Evolutionary conservation across 140 eudicot species (phyloP).

Genomic region (Ambrosia hybrid): DNA sequence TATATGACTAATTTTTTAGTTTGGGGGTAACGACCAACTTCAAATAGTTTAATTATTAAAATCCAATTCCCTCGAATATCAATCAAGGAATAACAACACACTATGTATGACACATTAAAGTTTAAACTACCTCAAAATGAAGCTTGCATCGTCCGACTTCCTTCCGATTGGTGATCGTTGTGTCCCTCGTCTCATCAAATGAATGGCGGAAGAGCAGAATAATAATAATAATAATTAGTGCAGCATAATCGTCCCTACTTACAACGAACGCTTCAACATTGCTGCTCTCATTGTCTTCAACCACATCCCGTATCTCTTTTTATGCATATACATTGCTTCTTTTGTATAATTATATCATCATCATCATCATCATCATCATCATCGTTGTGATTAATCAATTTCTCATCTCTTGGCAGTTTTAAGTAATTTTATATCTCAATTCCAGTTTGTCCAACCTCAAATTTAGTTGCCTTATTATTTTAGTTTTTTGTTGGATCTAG

Average conservation of each 20-base stretch:
- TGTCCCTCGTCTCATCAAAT: neutral
- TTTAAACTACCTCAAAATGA: too few species aligned
- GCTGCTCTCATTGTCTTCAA: conserved; percentile 90
- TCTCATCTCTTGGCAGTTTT: conserved; percentile 7
- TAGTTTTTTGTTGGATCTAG: conserved; percentile 15
- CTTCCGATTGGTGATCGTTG: too few species aligned
- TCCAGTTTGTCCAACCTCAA: neutral
- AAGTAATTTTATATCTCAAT: neutral
- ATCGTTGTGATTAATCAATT: neutral
- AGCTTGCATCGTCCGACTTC: too few species aligned
- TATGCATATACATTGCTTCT: neutral
- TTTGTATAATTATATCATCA: neutral
- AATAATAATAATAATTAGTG: conserved; percentile 38
- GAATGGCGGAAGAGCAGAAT: conserved; percentile 35
- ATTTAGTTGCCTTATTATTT: conserved; percentile 2
- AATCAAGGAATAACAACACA: too few species aligned
- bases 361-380: too few species aligned
- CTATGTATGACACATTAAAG: too few species aligned
- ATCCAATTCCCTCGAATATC: too few species aligned
- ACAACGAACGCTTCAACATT: conserved; percentile 93
- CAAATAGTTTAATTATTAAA: too few species aligned
- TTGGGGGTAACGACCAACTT: too few species aligned
- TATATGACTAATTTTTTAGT: too few species aligned
- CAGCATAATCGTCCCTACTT: conserved; percentile 84
- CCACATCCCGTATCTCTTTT: conserved; percentile 55